Evolutionary conservation across 192 early-diverging fungal species (phyloP).

Genomic region (Coemansia sp.): DNA sequence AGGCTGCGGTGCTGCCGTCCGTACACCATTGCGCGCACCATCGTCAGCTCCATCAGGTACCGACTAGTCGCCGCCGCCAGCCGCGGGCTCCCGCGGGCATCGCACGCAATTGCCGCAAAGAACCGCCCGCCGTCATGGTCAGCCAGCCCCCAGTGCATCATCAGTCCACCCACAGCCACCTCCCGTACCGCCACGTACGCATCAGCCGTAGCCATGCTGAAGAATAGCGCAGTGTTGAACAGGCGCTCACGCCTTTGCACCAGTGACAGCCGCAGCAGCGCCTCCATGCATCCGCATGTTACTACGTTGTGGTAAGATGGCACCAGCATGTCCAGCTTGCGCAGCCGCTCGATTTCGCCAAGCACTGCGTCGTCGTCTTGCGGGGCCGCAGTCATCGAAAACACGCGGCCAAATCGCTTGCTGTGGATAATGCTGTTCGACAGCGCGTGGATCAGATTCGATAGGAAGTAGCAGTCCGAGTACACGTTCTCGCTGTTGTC

Average conservation of each 20-base stretch:
- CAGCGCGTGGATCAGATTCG: conserved; percentile 70
- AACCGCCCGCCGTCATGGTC: conserved; percentile 25
- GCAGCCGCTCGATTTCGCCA: conserved; percentile 76
- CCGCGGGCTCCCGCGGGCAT: conserved; percentile 6
- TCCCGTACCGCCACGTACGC: conserved; percentile 73
- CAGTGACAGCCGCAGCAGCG: conserved; percentile 62
- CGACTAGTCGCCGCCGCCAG: conserved; percentile 11
- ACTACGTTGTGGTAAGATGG: conserved; percentile 85
- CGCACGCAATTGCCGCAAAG: conserved; percentile 25
- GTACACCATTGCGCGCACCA: conserved; percentile 41
- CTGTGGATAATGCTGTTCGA: conserved; percentile 62
- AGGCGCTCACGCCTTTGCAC: conserved; percentile 61
- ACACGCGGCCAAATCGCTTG: conserved; percentile 17
- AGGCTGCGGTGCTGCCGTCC: conserved; percentile 51
- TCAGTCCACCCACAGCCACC: conserved; percentile 70
- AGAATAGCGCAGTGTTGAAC: conserved; percentile 73
- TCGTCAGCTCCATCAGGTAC: conserved; percentile 13
- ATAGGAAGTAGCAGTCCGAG: conserved; percentile 78
- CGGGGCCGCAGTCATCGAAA: conserved; percentile 9
- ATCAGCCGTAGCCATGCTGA: conserved; percentile 68
- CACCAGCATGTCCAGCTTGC: conserved; percentile 76
- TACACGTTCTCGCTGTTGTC: conserved; percentile 89
- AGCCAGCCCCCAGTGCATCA: conserved; percentile 68
- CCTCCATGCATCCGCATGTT: conserved; percentile 78
- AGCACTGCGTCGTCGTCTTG: conserved; percentile 22